A percentile compares a stretch with the other conserved stretches of the same genome.
phyloP scores from a whole-genome alignment of 1,284 basidiomycete genomes.

The Rhodotorula mucilaginosa region DNA sequence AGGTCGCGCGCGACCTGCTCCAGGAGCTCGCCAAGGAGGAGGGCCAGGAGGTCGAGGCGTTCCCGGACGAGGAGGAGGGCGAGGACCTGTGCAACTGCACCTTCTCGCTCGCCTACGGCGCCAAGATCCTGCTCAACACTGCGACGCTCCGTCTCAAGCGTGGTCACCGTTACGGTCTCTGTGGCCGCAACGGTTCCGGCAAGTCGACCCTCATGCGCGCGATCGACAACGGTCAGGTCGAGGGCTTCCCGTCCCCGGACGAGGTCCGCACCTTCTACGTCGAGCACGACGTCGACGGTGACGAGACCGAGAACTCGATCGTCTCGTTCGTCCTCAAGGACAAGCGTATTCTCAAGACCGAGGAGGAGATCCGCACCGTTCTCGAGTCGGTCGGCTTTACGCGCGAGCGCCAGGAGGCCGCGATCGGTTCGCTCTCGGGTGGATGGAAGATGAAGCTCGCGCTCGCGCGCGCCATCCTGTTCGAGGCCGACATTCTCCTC shows the following conservation, averaged over 20 bases:
- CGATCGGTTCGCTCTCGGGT: conserved; percentile 91
- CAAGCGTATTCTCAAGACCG: conserved; percentile 72
- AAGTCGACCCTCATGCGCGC: conserved; percentile 90
- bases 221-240: conserved; percentile 69
- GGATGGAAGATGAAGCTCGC: conserved; percentile 99
- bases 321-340: conserved; percentile 83
- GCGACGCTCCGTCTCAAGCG: conserved; percentile 95
- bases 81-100: conserved; percentile 98
- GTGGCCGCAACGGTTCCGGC: conserved; percentile 96
- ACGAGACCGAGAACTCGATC: conserved; percentile 86
- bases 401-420: conserved; percentile 75
- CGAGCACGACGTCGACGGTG: conserved; percentile 93
- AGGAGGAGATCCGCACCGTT: conserved; percentile 72
- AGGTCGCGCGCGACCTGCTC: conserved; percentile 77
- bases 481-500: conserved; percentile 95
- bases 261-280: conserved; percentile 98
- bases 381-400: conserved; percentile 88
- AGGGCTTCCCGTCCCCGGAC: conserved; percentile 93
- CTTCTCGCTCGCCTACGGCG: conserved; percentile 96
- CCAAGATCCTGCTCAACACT: conserved; percentile 96
- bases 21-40: conserved; percentile 82
- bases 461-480: conserved; percentile 95
- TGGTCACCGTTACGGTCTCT: conserved; percentile 96
- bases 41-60: conserved; percentile 65
- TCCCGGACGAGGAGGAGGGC: conserved; percentile 91